phyloP scores from a whole-genome alignment of 2,329 filamentous ascomycete genomes.

The Monosporascus cannonballus region DNA sequence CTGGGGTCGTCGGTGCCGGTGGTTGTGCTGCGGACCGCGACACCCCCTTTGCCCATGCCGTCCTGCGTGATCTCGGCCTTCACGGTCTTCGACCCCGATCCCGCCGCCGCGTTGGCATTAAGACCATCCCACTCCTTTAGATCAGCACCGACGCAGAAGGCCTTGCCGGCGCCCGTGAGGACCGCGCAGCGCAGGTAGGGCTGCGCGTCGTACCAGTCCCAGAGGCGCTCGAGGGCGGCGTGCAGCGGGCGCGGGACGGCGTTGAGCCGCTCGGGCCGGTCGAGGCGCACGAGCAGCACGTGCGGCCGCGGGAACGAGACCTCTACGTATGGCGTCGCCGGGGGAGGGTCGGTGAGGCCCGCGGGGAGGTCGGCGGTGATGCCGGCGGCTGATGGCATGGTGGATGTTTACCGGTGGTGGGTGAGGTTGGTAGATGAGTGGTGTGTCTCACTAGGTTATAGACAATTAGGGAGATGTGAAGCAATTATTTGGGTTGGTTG shows the following conservation, averaged over 20 bases:
- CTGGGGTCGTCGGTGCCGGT: slow-evolving; percentile 6
- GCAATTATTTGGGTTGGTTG: too few relatives aligned
- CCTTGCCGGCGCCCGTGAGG: slow-evolving; percentile 52
- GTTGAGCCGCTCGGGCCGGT: slow-evolving; percentile 54
- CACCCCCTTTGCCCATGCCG: not conserved
- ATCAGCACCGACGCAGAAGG: slow-evolving; percentile 65
- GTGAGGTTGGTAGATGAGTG: not conserved
- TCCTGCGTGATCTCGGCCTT: not conserved
- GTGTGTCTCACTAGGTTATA: too few relatives aligned
- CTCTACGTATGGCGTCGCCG: slow-evolving; percentile 32
- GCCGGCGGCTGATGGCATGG: slow-evolving; percentile 10
- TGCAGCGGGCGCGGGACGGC: slow-evolving; percentile 45
- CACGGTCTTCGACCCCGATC: not conserved
- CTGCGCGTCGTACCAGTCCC: slow-evolving; percentile 58
- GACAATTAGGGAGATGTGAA: too few relatives aligned
- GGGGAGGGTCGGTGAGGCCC: slow-evolving; percentile 31
- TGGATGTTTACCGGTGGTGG: not conserved
- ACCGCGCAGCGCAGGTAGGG: slow-evolving; percentile 55
- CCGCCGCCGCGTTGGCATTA: slow-evolving; percentile 22
- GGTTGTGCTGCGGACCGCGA: not conserved
- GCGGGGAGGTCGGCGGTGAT: slow-evolving; percentile 14
- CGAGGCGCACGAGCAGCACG: slow-evolving; percentile 54
- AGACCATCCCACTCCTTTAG: slow-evolving; percentile 57
- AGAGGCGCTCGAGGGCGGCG: slow-evolving; percentile 41
- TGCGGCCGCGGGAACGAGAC: slow-evolving; percentile 47